A percentile compares a stretch with the other conserved stretches of the same genome.
These are phyloP conservation scores for Lenzites betulinus DNA, from an alignment of 768 basidiomycete genomes.

Conservation along the genomic window DNA sequence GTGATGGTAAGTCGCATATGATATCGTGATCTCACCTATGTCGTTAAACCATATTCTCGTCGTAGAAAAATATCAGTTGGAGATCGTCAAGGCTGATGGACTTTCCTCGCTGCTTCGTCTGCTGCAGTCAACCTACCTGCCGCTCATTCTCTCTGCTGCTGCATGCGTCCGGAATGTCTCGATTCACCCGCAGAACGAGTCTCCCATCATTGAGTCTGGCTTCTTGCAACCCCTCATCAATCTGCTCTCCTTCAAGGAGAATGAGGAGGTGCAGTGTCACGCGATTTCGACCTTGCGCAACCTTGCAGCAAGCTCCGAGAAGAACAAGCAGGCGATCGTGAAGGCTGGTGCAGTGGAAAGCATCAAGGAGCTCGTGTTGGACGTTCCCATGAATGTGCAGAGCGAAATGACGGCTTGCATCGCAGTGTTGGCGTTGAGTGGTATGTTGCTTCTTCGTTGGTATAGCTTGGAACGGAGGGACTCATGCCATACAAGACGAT, in stretches of 20 bases:
- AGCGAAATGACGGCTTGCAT: constrained; percentile 99
- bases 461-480: background rate
- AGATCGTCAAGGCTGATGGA: constrained; percentile 96
- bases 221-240: constrained; percentile 96
- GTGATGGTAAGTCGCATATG: constrained; percentile 68
- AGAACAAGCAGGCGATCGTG: constrained; percentile 98
- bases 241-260: constrained; percentile 96
- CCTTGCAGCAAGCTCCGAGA: constrained; percentile 94
- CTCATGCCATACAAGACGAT: constrained; percentile 62
- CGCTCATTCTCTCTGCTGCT: constrained; percentile 95
- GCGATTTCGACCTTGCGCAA: constrained; percentile 97
- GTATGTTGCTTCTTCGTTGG: constrained; percentile 49
- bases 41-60: background rate
- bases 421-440: constrained; percentile 92
- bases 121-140: constrained; percentile 94
- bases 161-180: constrained; percentile 99
- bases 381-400: constrained; percentile 95
- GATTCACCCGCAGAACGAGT: constrained; percentile 97
- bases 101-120: constrained; percentile 90
- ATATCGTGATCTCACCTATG: background rate
- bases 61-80: constrained; percentile 96
- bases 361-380: constrained; percentile 94
- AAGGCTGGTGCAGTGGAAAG: constrained; percentile 96
- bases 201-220: constrained; percentile 97
- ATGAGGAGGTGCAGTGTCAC: constrained; percentile 99